Percentiles rank a stretch among this genome's conserved stretches.
These are phyloP conservation scores for Pichia sp. DNA, from an alignment of 1,139 yeast species.

Conservation along the genomic window DNA sequence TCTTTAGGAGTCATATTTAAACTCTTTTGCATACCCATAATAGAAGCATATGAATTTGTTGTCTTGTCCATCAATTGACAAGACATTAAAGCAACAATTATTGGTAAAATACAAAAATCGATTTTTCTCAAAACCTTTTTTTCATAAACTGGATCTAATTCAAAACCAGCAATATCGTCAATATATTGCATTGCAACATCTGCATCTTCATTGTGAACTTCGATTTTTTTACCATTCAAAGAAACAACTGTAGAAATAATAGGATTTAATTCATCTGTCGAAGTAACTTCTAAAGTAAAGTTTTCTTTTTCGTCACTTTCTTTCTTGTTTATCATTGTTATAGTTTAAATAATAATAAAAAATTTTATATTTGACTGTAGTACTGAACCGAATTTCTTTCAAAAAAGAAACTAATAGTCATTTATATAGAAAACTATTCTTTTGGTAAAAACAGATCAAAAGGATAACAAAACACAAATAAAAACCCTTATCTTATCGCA, in stretches of 20 bases:
- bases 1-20: slow-evolving; percentile 43
- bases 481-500: too few species aligned
- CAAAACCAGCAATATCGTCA: slow-evolving; percentile 22
- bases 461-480: too few species aligned
- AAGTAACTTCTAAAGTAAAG: neutral
- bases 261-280: slow-evolving; percentile 8
- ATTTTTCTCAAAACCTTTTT: slow-evolving; percentile 41
- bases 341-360: neutral
- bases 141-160: slow-evolving; percentile 28
- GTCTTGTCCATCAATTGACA: slow-evolving; percentile 60
- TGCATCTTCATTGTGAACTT: slow-evolving; percentile 12
- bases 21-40: slow-evolving; percentile 40
- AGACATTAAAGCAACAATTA: slow-evolving; percentile 46
- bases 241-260: slow-evolving; percentile 14
- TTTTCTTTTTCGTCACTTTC: neutral
- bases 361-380: too few species aligned
- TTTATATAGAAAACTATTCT: too few species aligned
- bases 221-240: slow-evolving; percentile 8
- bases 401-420: too few species aligned
- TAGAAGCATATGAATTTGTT: slow-evolving; percentile 53
- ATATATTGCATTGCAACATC: slow-evolving; percentile 16
- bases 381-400: too few species aligned
- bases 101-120: slow-evolving; percentile 36
- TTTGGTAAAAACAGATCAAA: too few species aligned
- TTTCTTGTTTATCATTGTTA: neutral